Evolutionary conservation across 2,329 filamentous ascomycete species (phyloP).

Genomic region (Lecanosticta acicola): DNA sequence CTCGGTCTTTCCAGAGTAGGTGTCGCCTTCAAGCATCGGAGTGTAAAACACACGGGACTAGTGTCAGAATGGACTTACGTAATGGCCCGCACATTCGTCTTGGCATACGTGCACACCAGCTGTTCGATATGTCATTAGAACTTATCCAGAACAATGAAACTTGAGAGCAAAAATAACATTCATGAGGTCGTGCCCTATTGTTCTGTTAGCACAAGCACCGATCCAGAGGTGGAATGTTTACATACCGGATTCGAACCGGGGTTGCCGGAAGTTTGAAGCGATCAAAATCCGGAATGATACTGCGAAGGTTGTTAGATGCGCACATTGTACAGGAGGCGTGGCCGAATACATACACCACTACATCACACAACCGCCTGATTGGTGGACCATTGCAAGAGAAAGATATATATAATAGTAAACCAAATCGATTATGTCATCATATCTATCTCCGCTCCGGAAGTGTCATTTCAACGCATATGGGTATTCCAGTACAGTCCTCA

Average conservation of each 20-base stretch:
- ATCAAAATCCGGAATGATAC: constrained; percentile 5
- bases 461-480: too few species aligned
- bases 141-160: too few species aligned
- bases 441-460: too few species aligned
- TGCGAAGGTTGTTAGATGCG: neutral
- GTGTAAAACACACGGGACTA: too few species aligned
- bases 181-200: neutral
- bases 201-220: neutral
- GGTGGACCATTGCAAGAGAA: neutral
- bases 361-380: neutral
- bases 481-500: too few species aligned
- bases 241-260: constrained; percentile 2
- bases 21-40: too few species aligned
- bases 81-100: neutral
- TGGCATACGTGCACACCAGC: too few species aligned
- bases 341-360: neutral
- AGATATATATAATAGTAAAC: neutral
- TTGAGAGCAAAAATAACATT: neutral
- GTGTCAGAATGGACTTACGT: too few species aligned
- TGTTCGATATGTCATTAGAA: too few species aligned
- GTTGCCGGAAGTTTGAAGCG: constrained; percentile 2
- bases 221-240: neutral
- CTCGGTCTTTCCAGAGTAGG: too few species aligned
- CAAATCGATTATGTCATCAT: neutral
- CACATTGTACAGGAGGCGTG: neutral